These are phyloP conservation scores for Candolleomyces efflorescens DNA, from an alignment of 768 basidiomycete genomes.

Conservation along the genomic window DNA sequence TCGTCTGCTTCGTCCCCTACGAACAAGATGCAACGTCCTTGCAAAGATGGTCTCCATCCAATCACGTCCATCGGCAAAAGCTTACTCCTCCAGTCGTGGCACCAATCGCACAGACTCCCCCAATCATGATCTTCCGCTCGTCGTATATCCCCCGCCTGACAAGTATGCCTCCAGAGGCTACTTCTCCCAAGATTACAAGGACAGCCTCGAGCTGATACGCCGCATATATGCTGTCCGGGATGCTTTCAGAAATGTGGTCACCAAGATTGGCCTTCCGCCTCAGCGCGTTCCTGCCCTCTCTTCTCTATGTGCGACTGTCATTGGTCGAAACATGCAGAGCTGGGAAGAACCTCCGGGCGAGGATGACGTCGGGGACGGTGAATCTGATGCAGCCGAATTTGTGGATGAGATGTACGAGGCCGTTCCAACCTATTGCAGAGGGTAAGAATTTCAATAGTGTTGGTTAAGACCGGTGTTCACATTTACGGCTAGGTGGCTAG, in stretches of 20 bases:
- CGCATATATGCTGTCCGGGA: slow-evolving; percentile 52
- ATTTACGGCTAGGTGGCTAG: slow-evolving; percentile 35
- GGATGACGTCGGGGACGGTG: neutral
- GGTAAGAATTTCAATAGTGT: slow-evolving; percentile 28
- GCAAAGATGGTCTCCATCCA: slow-evolving; percentile 18
- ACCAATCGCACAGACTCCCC: slow-evolving; percentile 25
- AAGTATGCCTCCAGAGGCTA: slow-evolving; percentile 27
- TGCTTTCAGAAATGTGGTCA: slow-evolving; percentile 47
- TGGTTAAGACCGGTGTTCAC: neutral
- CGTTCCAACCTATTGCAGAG: slow-evolving; percentile 48
- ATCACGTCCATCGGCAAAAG: slow-evolving; percentile 8
- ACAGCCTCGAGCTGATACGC: slow-evolving; percentile 39
- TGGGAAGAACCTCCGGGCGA: slow-evolving; percentile 6
- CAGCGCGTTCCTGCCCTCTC: slow-evolving; percentile 32
- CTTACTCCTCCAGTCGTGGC: slow-evolving; percentile 11
- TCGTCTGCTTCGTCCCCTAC: slow-evolving; percentile 44
- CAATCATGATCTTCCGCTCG: slow-evolving; percentile 3
- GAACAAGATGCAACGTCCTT: slow-evolving; percentile 39
- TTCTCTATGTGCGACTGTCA: slow-evolving; percentile 42
- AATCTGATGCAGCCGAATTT: slow-evolving; percentile 17
- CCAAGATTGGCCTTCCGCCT: slow-evolving; percentile 10
- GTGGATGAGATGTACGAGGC: slow-evolving; percentile 45
- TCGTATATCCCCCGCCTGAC: slow-evolving; percentile 22
- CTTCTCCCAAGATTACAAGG: slow-evolving; percentile 16
- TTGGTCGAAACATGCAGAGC: slow-evolving; percentile 42